A percentile compares a stretch with the other conserved stretches of the same genome.
Evolutionary conservation across 768 basidiomycete species (phyloP).

Genomic region (Boletales sp.): DNA sequence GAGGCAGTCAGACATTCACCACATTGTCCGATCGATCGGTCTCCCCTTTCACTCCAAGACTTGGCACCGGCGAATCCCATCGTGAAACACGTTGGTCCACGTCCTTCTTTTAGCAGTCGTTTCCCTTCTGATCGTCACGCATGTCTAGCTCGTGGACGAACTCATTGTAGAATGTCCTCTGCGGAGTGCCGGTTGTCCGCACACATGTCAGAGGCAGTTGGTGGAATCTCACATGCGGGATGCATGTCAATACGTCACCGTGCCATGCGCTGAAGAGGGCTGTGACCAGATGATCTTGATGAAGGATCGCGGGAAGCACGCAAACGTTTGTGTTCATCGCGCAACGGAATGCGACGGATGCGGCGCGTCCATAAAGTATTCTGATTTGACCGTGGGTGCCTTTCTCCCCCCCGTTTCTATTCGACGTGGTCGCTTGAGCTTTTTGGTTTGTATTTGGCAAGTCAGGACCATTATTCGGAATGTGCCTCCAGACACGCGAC

Average conservation of each 20-base stretch:
- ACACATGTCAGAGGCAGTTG: constrained; percentile 65
- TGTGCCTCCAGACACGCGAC: constrained; percentile 35
- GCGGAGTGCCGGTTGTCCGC: constrained; percentile 52
- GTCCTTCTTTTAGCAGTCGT: constrained; percentile 2
- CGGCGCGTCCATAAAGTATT: constrained; percentile 29
- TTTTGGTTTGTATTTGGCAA: background rate
- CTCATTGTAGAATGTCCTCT: constrained; percentile 71
- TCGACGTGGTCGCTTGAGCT: constrained; percentile 3
- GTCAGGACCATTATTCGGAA: constrained; percentile 37
- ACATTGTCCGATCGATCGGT: constrained; percentile 85
- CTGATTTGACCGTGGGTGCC: constrained; percentile 37
- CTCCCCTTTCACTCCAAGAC: constrained; percentile 54
- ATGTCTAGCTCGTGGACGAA: constrained; percentile 74
- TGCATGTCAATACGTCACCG: constrained; percentile 54
- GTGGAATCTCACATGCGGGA: constrained; percentile 61
- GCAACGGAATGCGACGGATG: constrained; percentile 40
- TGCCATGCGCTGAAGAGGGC: constrained; percentile 45
- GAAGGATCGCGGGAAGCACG: constrained; percentile 45
- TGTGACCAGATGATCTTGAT: constrained; percentile 45
- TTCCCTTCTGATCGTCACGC: constrained; percentile 2
- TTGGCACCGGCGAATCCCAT: constrained; percentile 69
- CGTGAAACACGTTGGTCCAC: constrained; percentile 49
- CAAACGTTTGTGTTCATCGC: constrained; percentile 35
- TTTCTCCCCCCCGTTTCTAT: background rate
- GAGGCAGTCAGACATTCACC: constrained; percentile 62